Base-by-base conservation (phyloP, 257 asterid species). In the Sherardia arvensis region DNA sequence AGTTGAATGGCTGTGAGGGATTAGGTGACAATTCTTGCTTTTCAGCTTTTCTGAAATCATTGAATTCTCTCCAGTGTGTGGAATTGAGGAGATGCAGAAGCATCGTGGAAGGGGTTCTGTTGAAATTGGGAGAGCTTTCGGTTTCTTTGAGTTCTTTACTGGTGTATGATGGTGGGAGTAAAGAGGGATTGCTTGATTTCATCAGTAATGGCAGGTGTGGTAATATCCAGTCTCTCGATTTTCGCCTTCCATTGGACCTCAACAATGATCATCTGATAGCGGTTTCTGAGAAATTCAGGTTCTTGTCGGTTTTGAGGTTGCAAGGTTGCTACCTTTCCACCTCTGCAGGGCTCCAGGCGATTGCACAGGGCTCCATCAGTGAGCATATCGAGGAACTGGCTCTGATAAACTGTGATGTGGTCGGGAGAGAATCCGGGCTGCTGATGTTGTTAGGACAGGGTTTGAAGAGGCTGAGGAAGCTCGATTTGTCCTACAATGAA, bases 161-260 rank as follows among this genome's bases (percentile, higher is more conserved):
- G 73, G 57, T 91, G 25, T 78, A 91, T 65, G 96, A 91, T 69
- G 96, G 98, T 23, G 91, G 91, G 3, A 78, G 84, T 58, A 81
- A 73, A 53, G 85, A 83, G 48, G 80, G 90, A 2, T 67, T 91
- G 77, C 85, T 83, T 61, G 89, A 77, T 25, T 91, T 91, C 79
- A 59, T 88, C 4, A 72, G 48, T 69, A 79, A 70, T 22, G 77
- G 84, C 71, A 77, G 61, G 27, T 78, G 79, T 4, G n/a, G n/a
- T 45, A 54, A 67, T 11, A 49, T 91, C 11, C 75, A 36, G 62
- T 84, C 63, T 22, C 87, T 91, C 27, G 90, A 91, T 66, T 72
- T 91, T 7, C 67, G 96, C 62, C 53, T 91, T 43, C 96, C 98
- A 1, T 94, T 91, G 66, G 98, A 91, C 72, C 87, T 91, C 33